phyloP scores from a whole-genome alignment of 306 rosid genomes.

The Mimosa pudica region DNA sequence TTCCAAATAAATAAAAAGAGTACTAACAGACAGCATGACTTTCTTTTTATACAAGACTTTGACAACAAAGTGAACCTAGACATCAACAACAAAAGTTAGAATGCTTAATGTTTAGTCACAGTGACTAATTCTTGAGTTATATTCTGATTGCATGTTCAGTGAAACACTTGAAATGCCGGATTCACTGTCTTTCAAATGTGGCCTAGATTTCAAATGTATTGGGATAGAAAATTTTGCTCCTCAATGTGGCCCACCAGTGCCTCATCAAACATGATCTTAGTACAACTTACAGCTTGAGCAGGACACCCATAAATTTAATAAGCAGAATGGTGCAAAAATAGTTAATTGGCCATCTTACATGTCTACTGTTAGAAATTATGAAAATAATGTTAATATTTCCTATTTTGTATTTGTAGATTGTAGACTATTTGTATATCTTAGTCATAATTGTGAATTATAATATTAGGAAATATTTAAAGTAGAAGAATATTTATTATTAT shows the following conservation, averaged over 20 bases:
- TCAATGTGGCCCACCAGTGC: too few species aligned
- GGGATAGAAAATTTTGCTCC: too few species aligned
- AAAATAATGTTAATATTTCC: too few species aligned
- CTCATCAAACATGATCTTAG: too few species aligned
- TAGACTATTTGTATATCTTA: too few species aligned
- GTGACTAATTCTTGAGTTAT: background rate
- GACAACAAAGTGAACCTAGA: background rate
- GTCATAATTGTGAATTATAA: too few species aligned
- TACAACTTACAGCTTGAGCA: too few species aligned
- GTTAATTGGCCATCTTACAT: slow-evolving; percentile 20
- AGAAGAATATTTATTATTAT: too few species aligned
- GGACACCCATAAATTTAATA: too few species aligned
- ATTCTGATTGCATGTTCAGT: background rate
- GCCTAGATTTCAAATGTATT: background rate
- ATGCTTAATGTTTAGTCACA: background rate
- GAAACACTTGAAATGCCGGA: background rate
- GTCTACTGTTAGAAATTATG: background rate
- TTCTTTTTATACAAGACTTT: background rate
- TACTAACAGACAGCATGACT: background rate
- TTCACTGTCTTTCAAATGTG: background rate
- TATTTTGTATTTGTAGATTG: too few species aligned
- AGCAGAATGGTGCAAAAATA: slow-evolving; percentile 25
- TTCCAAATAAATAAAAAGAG: background rate
- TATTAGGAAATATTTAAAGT: too few species aligned
- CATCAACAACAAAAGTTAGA: background rate